Evolutionary conservation across 148 eudicot genomes (phyloP), one percentile per base, ranked within the genome.

Genomic region (Rhododendron williamsianum): DNA sequence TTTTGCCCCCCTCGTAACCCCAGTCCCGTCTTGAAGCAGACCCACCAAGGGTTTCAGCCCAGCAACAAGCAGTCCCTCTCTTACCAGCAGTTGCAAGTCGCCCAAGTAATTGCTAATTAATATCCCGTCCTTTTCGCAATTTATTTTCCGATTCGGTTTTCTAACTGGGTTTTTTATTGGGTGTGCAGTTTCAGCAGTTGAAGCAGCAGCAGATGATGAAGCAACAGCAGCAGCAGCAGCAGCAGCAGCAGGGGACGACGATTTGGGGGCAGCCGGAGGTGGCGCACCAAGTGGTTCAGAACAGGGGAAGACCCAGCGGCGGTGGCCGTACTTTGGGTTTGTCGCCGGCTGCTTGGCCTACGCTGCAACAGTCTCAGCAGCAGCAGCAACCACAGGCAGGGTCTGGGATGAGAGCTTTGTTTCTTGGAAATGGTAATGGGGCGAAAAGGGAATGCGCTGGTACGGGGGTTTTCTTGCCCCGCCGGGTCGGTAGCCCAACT

Each of bases 401-500:
- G 27, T 86, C 91, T 1, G 92, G 90, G 18, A 84, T 87, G 87
- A 86, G 89, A 38, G 90, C 94, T 16, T 87, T 90, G 36, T 91
- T 85, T 33, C 90, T 90, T 7, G 92, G 91, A 5, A 84, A 88
- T 30, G 27, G 73, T 3, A 74, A 86, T 49, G 89, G 60, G 16
- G 36, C 87, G 10, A 90, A 88, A 71, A 87, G 91, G 43, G 93
- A 92, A 81, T 84, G 88, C 30, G 90, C 87, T 1, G 96, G 98
- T 2, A 95, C 98, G 0, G 98, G 98, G 0, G 98, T 95, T 3
- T 95, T 95, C 81, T 82, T 95, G 49, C 98, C 98, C 16, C 88
- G 98, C 10, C 88, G 88, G 21, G 77, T 83, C 6, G 88, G 91
- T 0, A 41, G 83, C 18, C 82, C 89, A 0, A 4, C 90, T 6